Conservation (phyloP, 2,329 filamentous ascomycete genomes). For the Trichoderma brevicompactum region DNA sequence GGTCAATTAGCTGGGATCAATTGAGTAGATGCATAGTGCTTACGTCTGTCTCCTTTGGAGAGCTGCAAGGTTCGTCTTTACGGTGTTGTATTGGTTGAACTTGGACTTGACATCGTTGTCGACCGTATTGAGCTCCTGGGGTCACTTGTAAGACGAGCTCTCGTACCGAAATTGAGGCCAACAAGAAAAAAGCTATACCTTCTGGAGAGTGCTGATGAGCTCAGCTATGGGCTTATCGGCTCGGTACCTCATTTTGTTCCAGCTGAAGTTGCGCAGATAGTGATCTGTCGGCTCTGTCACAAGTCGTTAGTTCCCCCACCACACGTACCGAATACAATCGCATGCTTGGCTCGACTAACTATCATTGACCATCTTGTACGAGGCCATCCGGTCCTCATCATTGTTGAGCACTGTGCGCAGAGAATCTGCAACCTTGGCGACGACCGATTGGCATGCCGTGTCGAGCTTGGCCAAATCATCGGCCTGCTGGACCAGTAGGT, state of each 20-base stretch:
- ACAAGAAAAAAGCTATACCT: constrained; percentile 55
- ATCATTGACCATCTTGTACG: constrained; percentile 93
- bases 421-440: constrained; percentile 86
- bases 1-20: constrained; percentile 1
- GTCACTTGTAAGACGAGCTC: constrained; percentile 22
- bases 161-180: neutral
- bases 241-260: constrained; percentile 98
- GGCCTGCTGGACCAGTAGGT: constrained; percentile 92
- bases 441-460: constrained; percentile 75
- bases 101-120: constrained; percentile 97
- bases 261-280: constrained; percentile 85
- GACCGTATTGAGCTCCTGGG: constrained; percentile 81
- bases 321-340: neutral
- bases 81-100: constrained; percentile 89
- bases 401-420: constrained; percentile 81
- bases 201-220: constrained; percentile 84
- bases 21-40: constrained; percentile 36
- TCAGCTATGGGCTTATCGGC: constrained; percentile 88
- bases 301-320: constrained; percentile 36
- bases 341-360: constrained; percentile 60
- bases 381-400: constrained; percentile 78
- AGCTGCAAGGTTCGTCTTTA: constrained; percentile 81
- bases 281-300: constrained; percentile 86
- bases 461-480: constrained; percentile 94
- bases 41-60: constrained; percentile 89